phyloP scores from a whole-genome alignment of 2,329 filamentous ascomycete genomes.

The Ascochyta koolunga region DNA sequence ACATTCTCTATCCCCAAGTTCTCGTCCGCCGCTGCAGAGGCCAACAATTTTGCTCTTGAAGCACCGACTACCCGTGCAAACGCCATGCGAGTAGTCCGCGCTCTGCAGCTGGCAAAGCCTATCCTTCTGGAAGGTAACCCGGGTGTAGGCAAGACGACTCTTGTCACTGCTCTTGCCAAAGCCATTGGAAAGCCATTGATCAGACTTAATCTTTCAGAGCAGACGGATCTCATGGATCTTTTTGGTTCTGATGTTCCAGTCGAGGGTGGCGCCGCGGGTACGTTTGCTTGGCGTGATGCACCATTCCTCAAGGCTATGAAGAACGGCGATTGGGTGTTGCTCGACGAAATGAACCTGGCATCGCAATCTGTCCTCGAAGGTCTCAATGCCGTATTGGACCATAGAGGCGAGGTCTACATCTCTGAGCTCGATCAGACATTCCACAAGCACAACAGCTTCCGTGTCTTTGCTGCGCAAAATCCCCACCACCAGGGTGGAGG shows the following conservation, averaged over 20 bases:
- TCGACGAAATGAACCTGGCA: constrained; percentile 98
- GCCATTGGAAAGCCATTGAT: constrained; percentile 83
- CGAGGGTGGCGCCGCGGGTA: constrained; percentile 87
- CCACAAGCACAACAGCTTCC: constrained; percentile 84
- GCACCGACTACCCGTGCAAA: constrained; percentile 91
- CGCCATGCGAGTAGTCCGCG: constrained; percentile 86
- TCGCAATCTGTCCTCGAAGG: constrained; percentile 97
- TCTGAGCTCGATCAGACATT: constrained; percentile 96
- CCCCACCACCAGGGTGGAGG: constrained; percentile 97
- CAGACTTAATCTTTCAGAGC: constrained; percentile 95
- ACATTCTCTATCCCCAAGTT: constrained; percentile 71
- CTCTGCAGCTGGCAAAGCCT: constrained; percentile 85
- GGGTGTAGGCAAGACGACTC: constrained; percentile 96
- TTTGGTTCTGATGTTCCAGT: constrained; percentile 97
- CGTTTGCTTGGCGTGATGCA: constrained; percentile 94
- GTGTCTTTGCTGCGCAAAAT: constrained; percentile 96
- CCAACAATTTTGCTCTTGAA: constrained; percentile 76
- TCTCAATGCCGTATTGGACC: constrained; percentile 93
- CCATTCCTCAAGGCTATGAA: constrained; percentile 98
- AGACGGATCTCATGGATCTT: constrained; percentile 96
- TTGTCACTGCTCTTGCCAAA: constrained; percentile 83
- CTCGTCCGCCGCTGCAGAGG: constrained; percentile 51
- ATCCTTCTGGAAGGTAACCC: constrained; percentile 95
- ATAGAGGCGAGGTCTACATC: constrained; percentile 93
- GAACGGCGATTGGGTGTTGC: constrained; percentile 90